Percentiles rank a stretch among this genome's conserved stretches.
Evolutionary conservation across 306 rosid genomes (phyloP).

Genomic region (Crotalaria pallida): DNA sequence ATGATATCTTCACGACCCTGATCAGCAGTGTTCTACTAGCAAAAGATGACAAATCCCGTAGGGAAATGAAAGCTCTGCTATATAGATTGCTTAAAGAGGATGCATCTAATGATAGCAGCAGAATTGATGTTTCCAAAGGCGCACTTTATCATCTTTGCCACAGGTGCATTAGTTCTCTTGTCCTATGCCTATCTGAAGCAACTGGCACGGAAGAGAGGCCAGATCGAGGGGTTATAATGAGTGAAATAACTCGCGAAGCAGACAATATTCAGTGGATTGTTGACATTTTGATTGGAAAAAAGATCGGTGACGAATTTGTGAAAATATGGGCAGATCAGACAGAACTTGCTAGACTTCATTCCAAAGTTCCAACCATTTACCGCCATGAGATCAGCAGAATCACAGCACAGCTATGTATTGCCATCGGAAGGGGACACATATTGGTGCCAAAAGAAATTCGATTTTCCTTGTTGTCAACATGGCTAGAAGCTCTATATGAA

Average conservation of each 20-base stretch:
- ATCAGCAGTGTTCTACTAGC: constrained; percentile 73
- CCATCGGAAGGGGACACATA: constrained; percentile 70
- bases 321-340: constrained; percentile 89
- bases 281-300: constrained; percentile 57
- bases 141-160: constrained; percentile 71
- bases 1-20: constrained; percentile 48
- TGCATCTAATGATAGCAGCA: constrained; percentile 30
- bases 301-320: constrained; percentile 75
- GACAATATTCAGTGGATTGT: constrained; percentile 90
- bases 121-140: constrained; percentile 68
- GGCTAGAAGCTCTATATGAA: constrained; percentile 87
- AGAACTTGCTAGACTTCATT: constrained; percentile 75
- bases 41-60: constrained; percentile 79
- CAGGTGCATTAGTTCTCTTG: constrained; percentile 61
- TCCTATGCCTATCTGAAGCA: constrained; percentile 64
- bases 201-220: constrained; percentile 28
- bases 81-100: constrained; percentile 71
- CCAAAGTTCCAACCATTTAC: constrained; percentile 57
- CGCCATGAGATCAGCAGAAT: constrained; percentile 79
- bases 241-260: constrained; percentile 78
- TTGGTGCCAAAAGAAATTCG: constrained; percentile 73
- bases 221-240: constrained; percentile 57
- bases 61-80: constrained; percentile 68
- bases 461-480: constrained; percentile 63
- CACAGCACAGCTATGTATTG: constrained; percentile 78